Evolutionary conservation across 805 yeast species (phyloP), one percentile per base, ranked within the genome.

Genomic region (Scheffersomyces stipitis): DNA sequence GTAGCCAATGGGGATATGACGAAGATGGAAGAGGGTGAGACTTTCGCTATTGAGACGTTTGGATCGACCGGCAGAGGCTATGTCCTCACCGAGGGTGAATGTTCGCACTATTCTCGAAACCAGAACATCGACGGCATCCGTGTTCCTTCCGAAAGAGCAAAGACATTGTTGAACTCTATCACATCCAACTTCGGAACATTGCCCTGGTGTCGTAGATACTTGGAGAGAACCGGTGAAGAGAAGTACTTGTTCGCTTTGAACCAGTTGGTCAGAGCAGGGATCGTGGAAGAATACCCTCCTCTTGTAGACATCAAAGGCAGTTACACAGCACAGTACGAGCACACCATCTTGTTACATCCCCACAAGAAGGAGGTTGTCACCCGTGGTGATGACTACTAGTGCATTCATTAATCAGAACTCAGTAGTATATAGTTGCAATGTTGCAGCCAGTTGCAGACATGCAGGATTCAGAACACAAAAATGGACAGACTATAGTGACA

Each of bases 11-110:
- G 89, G 5, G 99, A 93, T 60, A 77, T 77, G 62, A 93, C 98
- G 8, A 91, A 91, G 74, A 91, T 93, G 96, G 99, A 93, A 62
- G 99, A 93, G 69, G 96, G 96, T 45, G 99, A 93, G 63, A 83
- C 88, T 2, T 91, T 87, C 71, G 99, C 99, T 42, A 91, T 93
- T 56, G 99, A 93, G 67, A 93, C 99, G 3, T 93, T 93, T 56
- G 99, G 99, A 9, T 78, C 96, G 30, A 93, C 99, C 1, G 99
- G 99, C 44, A 78, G 84, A 41, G 99, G 98, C 26, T 83, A 82
- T 51, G 98, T 93, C 24, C 68, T 82, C 32, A 69, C 80, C 5
- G 83, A 80, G 42, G 99, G 99, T 31, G 99, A 93, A 64, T 84
- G 91, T 52, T 89, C 97, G 10, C 99, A 93, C 66, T 93, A 93